Conservation (phyloP, 139 green algal genomes). For the Coelastrella sp. region DNA sequence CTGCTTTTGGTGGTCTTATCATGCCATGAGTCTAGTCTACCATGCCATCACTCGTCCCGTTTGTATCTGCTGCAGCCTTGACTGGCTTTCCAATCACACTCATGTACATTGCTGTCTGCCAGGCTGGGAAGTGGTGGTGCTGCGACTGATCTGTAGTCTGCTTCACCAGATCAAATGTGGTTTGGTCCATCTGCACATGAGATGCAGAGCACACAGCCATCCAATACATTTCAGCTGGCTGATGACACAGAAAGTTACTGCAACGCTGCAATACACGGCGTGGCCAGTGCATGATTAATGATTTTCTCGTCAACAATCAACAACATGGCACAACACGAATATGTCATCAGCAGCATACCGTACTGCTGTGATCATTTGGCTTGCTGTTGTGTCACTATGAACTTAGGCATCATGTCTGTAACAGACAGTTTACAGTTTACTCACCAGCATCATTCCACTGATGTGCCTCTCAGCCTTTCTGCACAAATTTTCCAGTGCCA, state of each 20-base stretch:
- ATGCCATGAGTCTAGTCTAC: not conserved
- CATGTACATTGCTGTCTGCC: constrained; percentile 18
- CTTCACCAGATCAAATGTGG: constrained; percentile 8
- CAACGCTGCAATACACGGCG: no score
- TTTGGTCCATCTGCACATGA: constrained; percentile 22
- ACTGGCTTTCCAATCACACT: not conserved
- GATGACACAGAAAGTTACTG: no score
- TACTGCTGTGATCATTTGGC: no score
- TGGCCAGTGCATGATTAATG: no score
- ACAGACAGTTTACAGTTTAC: not conserved
- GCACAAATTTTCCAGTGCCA: constrained; percentile 61
- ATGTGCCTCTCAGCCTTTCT: constrained; percentile 47
- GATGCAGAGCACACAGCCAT: not conserved
- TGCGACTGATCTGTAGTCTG: constrained; percentile 5
- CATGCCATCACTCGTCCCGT: constrained; percentile 16
- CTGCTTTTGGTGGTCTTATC: no score
- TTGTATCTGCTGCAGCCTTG: not conserved
- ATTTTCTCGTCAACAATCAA: no score
- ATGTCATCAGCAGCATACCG: no score
- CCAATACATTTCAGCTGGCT: no score
- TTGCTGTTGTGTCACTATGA: not conserved
- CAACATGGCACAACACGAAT: no score
- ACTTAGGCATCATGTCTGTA: not conserved
- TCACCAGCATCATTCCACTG: constrained; percentile 34
- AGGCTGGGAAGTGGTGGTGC: not conserved